A percentile compares a stretch with the other conserved stretches of the same genome.
These are phyloP conservation scores for Colletotrichum liriopes DNA, from an alignment of 2,329 filamentous ascomycete species.

Conservation along the genomic window DNA sequence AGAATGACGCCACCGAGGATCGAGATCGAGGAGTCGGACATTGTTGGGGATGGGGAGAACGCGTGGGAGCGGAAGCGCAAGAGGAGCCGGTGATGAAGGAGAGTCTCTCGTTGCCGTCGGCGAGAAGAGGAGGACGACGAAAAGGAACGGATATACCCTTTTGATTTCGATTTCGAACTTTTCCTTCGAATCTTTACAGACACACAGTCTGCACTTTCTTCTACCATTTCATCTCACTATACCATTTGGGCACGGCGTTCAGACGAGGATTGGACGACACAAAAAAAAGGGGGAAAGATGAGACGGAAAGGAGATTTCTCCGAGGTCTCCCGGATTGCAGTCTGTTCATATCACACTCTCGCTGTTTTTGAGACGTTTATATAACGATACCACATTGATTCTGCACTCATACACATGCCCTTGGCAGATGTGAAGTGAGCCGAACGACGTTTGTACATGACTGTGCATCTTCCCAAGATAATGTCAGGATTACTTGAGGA, in stretches of 20 bases:
- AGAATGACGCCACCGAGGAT: conserved; percentile 27
- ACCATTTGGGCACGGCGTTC: conserved; percentile 29
- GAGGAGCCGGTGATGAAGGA: conserved; percentile 24
- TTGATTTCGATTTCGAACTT: conserved; percentile 16
- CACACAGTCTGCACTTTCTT: conserved; percentile 4
- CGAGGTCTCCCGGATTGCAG: background rate
- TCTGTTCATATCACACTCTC: conserved; percentile 18
- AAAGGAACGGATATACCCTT: conserved; percentile 35
- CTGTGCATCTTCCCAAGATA: background rate
- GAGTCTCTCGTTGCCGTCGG: background rate
- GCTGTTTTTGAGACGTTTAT: conserved; percentile 7
- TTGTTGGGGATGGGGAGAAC: conserved; percentile 46
- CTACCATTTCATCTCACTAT: conserved; percentile 14
- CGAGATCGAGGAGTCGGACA: conserved; percentile 45
- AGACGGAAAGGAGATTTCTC: background rate
- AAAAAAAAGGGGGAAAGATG: background rate
- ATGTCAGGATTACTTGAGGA: background rate
- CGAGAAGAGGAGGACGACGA: background rate
- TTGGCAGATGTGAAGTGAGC: background rate
- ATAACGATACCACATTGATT: background rate
- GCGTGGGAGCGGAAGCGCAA: conserved; percentile 50
- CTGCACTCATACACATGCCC: background rate
- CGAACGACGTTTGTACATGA: background rate
- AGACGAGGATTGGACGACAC: background rate
- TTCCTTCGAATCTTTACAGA: conserved; percentile 10